Base-by-base conservation (phyloP, 306 rosid species). In the Citrullus mucosospermus region DNA sequence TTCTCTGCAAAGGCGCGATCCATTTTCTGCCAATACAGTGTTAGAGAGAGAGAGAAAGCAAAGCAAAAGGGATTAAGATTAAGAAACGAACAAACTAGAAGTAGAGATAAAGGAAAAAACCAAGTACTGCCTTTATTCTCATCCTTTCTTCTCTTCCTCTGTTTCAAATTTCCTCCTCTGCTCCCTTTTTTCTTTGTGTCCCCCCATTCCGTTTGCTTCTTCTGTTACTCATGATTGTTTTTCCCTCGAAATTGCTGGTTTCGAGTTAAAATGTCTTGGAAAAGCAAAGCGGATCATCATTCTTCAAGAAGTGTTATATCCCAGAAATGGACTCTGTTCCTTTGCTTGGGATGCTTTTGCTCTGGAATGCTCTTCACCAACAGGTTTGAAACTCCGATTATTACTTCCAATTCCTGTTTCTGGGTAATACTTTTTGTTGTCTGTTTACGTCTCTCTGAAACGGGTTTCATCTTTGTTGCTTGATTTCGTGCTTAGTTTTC, bases 341-440 rank as follows among this genome's bases (percentile, higher is more conserved):
- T 96, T 4, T 96, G 99, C 86, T 61, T 96, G 12, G 88, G 88
- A 79, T 79, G 98, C 83, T 96, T 96, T 83, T 92, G 96, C 85
- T 90, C 87, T 78, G 99, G 99, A 51, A 81, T 96, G 92, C 63
- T 92, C 81, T 92, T 96, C 90, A 92, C 97, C 51, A 88, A 88
- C 83, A 91, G 97, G 99, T 95, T 63, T 51, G 55, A 30, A 53
- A 74, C 22, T 69, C 17, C 4, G 72, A 57, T 76, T 75, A 18
- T 54, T 18, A 25, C 65, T 28, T 16, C 14, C 32, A 4, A 3
- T 66, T 73, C 14, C 55, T 51, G 53, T 76, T 85, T 36, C 30
- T 43, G 46, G 28, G 53, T 20, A 30, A 39, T 78, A 0, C 2
- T 46, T 50, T 16, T 72, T 25, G 46, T 39, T 76, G 36, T 43